Base-by-base conservation (phyloP, 2,329 filamentous ascomycete genomes). In the Ceratocystis destructans region DNA sequence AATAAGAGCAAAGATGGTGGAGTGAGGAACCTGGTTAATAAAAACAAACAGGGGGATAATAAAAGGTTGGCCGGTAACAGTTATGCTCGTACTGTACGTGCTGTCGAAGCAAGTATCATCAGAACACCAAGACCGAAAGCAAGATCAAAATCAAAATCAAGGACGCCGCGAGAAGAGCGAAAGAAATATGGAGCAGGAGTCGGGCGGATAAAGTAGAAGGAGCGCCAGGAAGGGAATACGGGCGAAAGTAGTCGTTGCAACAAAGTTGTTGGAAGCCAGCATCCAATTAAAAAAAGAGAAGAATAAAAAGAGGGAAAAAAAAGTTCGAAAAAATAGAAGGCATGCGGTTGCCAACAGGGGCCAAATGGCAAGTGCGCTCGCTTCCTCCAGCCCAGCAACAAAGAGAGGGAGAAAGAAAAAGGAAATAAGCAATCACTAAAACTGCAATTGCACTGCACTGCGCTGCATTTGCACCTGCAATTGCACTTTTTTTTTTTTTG, bases 171-270 rank as follows among this genome's bases (percentile, higher is more conserved):
- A 41, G 37, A 15, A 41, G 37, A 41, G 37, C 37, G 37, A 41
- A 41, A 15, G 37, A 41, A 12, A 41, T 33, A 8, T 41, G 10
- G 37, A 41, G 37, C 10, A 41, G 37, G 37, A 41, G 10, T 4
- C 37, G 12, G 28, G 28, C 28, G 7, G 28, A 31, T 33, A 59
- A 59, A 50, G 64, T 45, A 46, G 37, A 46, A 65, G 53, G 64
- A 57, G 61, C 45, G 64, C 46, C 53, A 31, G 22, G 31, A 28
- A 66, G 8, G 22, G 4, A 59, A 33, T 59, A 59, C 55, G 55
- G 15, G 55, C 64, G 46, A 66, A 66, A 66, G 57, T 65, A 37
- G 55, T 59, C 8, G 55, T 59, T 59, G 55, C 55, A 59, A 37
- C 28, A 59, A 37, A 59, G 55, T 33, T 59, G 55, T 7, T 57